A percentile compares a stretch with the other conserved stretches of the same genome.
Conservation (phyloP, 1,284 basidiomycete genomes). For the Marasmius fiardii region DNA sequence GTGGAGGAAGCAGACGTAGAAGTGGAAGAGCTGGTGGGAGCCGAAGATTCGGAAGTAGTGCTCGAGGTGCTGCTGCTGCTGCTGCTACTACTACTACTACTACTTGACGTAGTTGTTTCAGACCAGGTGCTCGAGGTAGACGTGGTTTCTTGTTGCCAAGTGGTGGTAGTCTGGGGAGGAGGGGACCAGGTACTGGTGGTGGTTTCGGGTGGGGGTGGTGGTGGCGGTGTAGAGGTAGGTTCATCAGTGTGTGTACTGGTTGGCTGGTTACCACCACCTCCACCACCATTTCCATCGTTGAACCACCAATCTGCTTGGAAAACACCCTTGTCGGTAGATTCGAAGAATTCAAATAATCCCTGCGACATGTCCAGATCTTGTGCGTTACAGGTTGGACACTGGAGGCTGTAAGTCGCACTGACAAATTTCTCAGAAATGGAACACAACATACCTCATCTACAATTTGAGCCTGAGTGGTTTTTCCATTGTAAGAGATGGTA, state of each 20-base stretch:
- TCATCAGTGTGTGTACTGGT: slow-evolving; percentile 2
- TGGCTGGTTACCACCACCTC: slow-evolving; percentile 14
- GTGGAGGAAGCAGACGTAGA: slow-evolving; percentile 3
- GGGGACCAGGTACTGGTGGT: slow-evolving; percentile 17
- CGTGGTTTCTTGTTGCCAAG: slow-evolving; percentile 13
- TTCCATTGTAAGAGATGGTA: slow-evolving; percentile 63
- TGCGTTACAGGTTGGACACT: slow-evolving; percentile 72
- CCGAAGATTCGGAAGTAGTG: slow-evolving; percentile 16
- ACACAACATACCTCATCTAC: slow-evolving; percentile 54
- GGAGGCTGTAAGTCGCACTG: slow-evolving; percentile 3
- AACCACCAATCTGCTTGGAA: slow-evolving; percentile 59
- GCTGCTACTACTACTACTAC: no score
- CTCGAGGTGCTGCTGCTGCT: slow-evolving; percentile 20
- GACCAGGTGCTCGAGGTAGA: slow-evolving; percentile 13
- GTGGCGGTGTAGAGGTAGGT: slow-evolving; percentile 14
- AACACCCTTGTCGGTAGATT: slow-evolving; percentile 43
- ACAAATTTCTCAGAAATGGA: not conserved
- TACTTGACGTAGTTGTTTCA: slow-evolving; percentile 2
- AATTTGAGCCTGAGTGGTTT: slow-evolving; percentile 58
- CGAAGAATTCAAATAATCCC: slow-evolving; percentile 69
- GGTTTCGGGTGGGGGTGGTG: slow-evolving; percentile 15
- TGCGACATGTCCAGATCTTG: slow-evolving; percentile 78
- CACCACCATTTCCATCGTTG: slow-evolving; percentile 29
- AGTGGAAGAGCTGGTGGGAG: slow-evolving; percentile 10
- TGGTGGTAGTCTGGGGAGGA: slow-evolving; percentile 22